A percentile compares a stretch with the other conserved stretches of the same genome.
These are phyloP conservation scores for Termitomyces sp. DNA, from an alignment of 768 basidiomycete species.

Conservation along the genomic window DNA sequence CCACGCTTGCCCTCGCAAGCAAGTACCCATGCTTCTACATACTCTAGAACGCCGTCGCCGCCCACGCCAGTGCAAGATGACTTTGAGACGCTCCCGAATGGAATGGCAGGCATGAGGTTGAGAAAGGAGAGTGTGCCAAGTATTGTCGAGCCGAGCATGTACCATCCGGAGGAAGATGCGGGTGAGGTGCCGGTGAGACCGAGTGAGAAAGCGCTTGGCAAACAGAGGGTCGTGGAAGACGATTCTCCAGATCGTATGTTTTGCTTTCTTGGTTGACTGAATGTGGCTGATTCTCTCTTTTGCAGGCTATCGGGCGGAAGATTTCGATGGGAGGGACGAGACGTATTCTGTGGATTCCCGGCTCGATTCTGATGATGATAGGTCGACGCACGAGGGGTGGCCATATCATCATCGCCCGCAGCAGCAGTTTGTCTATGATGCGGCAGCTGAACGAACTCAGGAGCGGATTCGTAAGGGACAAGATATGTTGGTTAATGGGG, in stretches of 20 bases:
- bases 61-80: conserved; percentile 32
- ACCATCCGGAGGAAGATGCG: conserved; percentile 6
- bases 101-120: conserved; percentile 13
- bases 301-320: conserved; percentile 46
- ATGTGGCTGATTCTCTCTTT: background rate
- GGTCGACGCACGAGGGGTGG: conserved; percentile 17
- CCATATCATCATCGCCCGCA: conserved; percentile 46
- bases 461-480: conserved; percentile 48
- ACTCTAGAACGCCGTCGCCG: conserved; percentile 72
- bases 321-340: conserved; percentile 40
- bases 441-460: conserved; percentile 76
- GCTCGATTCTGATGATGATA: conserved; percentile 45
- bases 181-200: conserved; percentile 50
- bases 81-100: conserved; percentile 14
- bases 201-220: conserved; percentile 86
- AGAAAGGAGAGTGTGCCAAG: conserved; percentile 8
- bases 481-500: conserved; percentile 35
- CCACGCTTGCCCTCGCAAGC: conserved; percentile 58
- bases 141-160: background rate
- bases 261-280: background rate
- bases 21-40: conserved; percentile 17
- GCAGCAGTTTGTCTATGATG: conserved; percentile 84
- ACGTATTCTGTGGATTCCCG: conserved; percentile 27
- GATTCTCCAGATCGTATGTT: conserved; percentile 46
- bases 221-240: conserved; percentile 58